Evolutionary conservation across 176 grass and related monocot species (phyloP), one percentile per base, ranked within the genome.

Genomic region (Triticum urartu): DNA sequence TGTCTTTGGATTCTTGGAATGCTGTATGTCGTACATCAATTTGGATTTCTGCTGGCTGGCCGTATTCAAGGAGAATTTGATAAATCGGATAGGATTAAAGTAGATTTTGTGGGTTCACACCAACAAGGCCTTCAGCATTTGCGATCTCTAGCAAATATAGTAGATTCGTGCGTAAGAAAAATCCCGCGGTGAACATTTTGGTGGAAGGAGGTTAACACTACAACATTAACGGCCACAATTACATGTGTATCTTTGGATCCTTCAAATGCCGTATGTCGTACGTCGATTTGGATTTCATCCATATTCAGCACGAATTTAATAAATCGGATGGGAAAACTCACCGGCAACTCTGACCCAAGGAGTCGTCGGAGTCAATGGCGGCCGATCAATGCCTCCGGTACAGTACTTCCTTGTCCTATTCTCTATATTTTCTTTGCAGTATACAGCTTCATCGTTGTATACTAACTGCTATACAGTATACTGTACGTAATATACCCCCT

Each of bases 401-500:
- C n/a, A n/a, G n/a, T n/a, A n/a, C n/a, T n/a, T 21, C 4, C 8
- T 75, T 85, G 76, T 76, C 88, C 25, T 43, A 36, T 26, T 60
- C 1, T 9, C 36, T 83, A 72, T 58, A 18, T 8, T 58, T 58
- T 21, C 54, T 58, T 58, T 58, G 54, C 2, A 21, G 74, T 35
- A 11, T 83, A 79, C 79, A 42, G 64, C 12, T 54, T 64, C 52
- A 65, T 24, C 12, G 68, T 15, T 0, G 15, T n/a, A 15, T 61
- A 5, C 68, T 4, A 5, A 21, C 45, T 14, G 25, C 7, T 72
- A 58, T 17, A 13, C 36, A 17, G 48, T 52, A 1, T 3, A 42
- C n/a, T 74, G 71, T 73, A 72, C 20, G 70, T 8, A 28, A 26
- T 21, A 12, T 21, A 6, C 7, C 48, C 50, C 50, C 43, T 77